Evolutionary conservation across 2,329 filamentous ascomycete species (phyloP).

Genomic region (Plectosphaerella plurivora): DNA sequence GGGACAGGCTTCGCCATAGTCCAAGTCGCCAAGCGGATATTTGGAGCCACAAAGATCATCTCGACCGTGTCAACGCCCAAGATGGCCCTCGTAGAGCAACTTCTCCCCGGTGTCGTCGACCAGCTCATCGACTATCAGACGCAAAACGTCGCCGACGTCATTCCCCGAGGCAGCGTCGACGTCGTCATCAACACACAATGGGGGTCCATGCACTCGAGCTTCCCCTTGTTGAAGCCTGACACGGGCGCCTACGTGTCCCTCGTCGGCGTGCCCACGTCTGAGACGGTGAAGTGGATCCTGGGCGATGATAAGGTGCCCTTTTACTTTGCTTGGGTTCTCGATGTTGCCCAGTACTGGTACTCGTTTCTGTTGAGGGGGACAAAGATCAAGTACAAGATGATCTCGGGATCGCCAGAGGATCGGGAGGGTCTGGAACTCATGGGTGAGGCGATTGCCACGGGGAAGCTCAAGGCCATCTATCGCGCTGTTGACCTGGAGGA

Average conservation of each 20-base stretch:
- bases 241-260: slow-evolving; percentile 37
- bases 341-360: slow-evolving; percentile 34
- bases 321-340: slow-evolving; percentile 31
- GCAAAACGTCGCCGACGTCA: slow-evolving; percentile 26
- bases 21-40: slow-evolving; percentile 47
- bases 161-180: slow-evolving; percentile 40
- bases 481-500: slow-evolving; percentile 36
- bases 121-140: slow-evolving; percentile 48
- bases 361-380: slow-evolving; percentile 38
- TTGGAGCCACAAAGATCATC: slow-evolving; percentile 40
- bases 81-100: slow-evolving; percentile 35
- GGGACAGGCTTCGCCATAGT: slow-evolving; percentile 39
- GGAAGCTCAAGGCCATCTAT: slow-evolving; percentile 37
- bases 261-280: slow-evolving; percentile 27
- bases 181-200: slow-evolving; percentile 46
- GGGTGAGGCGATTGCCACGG: slow-evolving; percentile 33
- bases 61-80: slow-evolving; percentile 50
- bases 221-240: slow-evolving; percentile 31
- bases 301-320: slow-evolving; percentile 19
- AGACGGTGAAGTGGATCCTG: slow-evolving; percentile 22
- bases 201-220: slow-evolving; percentile 27
- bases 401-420: slow-evolving; percentile 37
- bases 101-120: slow-evolving; percentile 39
- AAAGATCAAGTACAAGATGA: slow-evolving; percentile 34
- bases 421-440: slow-evolving; percentile 37